A percentile compares a stretch with the other conserved stretches of the same genome.
phyloP scores from a whole-genome alignment of 106 monocot species.

The Dioscorea dumetorum region DNA sequence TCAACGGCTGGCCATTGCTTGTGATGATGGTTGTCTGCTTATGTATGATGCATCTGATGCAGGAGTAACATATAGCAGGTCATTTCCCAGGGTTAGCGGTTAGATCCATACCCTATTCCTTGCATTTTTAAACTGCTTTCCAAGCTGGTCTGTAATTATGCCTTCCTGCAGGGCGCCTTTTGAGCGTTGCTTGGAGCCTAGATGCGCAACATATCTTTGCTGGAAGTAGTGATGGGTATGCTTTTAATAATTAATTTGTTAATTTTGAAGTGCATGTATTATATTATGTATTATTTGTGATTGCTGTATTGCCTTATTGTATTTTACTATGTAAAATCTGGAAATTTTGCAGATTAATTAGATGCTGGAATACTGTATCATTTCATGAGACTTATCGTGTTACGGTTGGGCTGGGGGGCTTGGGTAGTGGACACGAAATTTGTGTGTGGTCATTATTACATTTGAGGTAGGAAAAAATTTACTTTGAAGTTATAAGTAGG shows the following conservation, averaged over 20 bases:
- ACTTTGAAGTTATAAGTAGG: neutral
- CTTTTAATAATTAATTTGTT: constrained; percentile 1
- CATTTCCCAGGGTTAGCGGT: constrained; percentile 92
- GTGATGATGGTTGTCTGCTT: constrained; percentile 90
- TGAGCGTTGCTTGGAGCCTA: constrained; percentile 88
- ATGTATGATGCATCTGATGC: constrained; percentile 52
- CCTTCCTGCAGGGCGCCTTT: constrained; percentile 46
- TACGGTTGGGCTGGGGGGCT: constrained; percentile 79
- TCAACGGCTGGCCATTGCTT: constrained; percentile 70
- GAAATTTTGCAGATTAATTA: constrained; percentile 53
- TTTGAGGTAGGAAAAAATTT: constrained; percentile 44
- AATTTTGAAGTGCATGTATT: neutral
- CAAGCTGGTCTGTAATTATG: neutral
- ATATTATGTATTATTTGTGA: too few relatives aligned
- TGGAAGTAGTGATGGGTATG: constrained; percentile 95
- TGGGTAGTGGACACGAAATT: constrained; percentile 56
- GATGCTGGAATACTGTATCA: constrained; percentile 69
- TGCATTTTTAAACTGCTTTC: neutral
- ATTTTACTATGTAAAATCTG: too few relatives aligned
- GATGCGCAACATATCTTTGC: constrained; percentile 70
- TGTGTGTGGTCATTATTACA: constrained; percentile 87
- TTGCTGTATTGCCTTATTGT: too few relatives aligned
- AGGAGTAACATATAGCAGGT: constrained; percentile 54
- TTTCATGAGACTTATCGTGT: constrained; percentile 72
- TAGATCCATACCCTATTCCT: constrained; percentile 15